Conservation (phyloP, 2,329 filamentous ascomycete species). For the Lojkania enalia region DNA sequence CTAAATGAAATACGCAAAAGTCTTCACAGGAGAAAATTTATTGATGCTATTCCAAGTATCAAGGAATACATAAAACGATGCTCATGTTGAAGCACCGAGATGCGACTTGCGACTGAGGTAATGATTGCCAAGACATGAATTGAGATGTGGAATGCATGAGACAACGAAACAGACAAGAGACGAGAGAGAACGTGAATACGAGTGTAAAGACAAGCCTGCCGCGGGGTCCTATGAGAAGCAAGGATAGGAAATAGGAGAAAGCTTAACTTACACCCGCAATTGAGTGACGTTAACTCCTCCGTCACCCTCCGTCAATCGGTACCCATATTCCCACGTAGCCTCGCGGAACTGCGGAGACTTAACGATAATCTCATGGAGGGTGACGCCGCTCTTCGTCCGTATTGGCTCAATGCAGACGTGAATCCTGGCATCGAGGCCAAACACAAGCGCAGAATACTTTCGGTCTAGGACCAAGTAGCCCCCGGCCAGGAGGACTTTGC, state of each 20-base stretch:
- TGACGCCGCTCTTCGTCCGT: slow-evolving; percentile 63
- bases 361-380: slow-evolving; percentile 74
- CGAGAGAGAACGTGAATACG: not conserved
- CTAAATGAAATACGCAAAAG: too few species aligned
- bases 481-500: slow-evolving; percentile 92
- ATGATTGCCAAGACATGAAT: slow-evolving; percentile 10
- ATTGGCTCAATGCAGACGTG: slow-evolving; percentile 62
- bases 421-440: slow-evolving; percentile 66
- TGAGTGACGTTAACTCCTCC: slow-evolving; percentile 84
- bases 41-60: too few species aligned
- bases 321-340: slow-evolving; percentile 86
- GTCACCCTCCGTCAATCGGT: slow-evolving; percentile 68
- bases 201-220: too few species aligned
- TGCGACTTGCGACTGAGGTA: not conserved
- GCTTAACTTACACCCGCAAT: slow-evolving; percentile 69
- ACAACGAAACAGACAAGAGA: not conserved
- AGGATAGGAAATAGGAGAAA: slow-evolving; percentile 1
- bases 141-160: slow-evolving; percentile 1
- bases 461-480: slow-evolving; percentile 94
- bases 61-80: too few species aligned
- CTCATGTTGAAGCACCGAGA: too few species aligned
- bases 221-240: too few species aligned
- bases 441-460: slow-evolving; percentile 74
- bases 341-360: slow-evolving; percentile 88
- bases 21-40: too few species aligned